Evolutionary conservation across 306 rosid genomes (phyloP).

Genomic region (Delonix regia): DNA sequence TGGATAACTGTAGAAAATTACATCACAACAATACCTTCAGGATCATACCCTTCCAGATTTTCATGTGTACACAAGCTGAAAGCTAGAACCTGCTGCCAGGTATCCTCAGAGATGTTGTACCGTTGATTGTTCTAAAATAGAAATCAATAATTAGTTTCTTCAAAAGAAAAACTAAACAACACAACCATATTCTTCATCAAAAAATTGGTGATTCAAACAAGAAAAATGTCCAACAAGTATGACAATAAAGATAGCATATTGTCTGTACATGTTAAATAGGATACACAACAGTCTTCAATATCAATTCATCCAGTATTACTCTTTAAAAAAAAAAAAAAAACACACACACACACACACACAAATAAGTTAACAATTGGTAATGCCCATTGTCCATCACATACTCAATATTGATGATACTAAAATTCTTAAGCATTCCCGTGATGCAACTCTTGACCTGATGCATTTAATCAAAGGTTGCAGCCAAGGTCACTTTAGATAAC

Average conservation of each 20-base stretch:
- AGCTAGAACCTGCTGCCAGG: slow-evolving; percentile 96
- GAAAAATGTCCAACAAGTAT: not conserved
- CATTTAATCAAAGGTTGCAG: too few species aligned
- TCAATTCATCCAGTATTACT: not conserved
- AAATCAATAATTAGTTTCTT: slow-evolving; percentile 46
- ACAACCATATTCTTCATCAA: slow-evolving; percentile 5
- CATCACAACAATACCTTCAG: slow-evolving; percentile 71
- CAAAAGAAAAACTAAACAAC: slow-evolving; percentile 26
- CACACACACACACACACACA: not conserved
- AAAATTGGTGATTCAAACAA: not conserved
- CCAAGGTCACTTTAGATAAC: not conserved
- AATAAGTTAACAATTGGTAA: not conserved
- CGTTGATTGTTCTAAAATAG: slow-evolving; percentile 81
- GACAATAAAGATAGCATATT: not conserved
- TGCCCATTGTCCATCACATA: not conserved
- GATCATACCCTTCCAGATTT: slow-evolving; percentile 90
- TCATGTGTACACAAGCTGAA: slow-evolving; percentile 90
- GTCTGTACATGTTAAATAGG: not conserved
- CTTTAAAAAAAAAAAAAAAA: not conserved
- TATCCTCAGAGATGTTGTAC: slow-evolving; percentile 93
- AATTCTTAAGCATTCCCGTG: not conserved
- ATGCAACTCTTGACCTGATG: not conserved
- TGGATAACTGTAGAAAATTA: slow-evolving; percentile 25
- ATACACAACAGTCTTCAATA: not conserved
- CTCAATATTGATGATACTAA: not conserved